A percentile compares a stretch with the other conserved stretches of the same genome.
These are phyloP conservation scores for Linum usitatissimum DNA, from an alignment of 345 rosid species.

Conservation along the genomic window DNA sequence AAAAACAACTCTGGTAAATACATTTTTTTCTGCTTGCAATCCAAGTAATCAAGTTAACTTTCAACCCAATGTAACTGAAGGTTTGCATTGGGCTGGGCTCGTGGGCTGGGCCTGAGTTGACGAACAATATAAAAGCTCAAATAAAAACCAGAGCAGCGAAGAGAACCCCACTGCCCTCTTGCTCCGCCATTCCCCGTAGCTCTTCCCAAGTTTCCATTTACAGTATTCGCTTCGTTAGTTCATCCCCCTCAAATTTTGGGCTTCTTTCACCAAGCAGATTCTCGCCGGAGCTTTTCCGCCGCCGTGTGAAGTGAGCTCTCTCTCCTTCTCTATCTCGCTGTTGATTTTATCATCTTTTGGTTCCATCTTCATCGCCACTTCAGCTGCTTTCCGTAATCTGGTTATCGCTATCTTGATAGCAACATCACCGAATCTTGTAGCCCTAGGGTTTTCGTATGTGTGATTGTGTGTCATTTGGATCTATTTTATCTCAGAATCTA, in stretches of 20 bases:
- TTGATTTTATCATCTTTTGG: too few species aligned
- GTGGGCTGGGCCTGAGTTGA: too few species aligned
- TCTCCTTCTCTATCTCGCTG: background rate
- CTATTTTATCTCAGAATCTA: background rate
- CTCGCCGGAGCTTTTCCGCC: background rate
- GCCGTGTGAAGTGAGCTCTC: background rate
- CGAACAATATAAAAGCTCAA: too few species aligned
- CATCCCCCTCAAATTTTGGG: background rate
- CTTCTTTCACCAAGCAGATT: background rate
- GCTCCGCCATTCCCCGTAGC: too few species aligned
- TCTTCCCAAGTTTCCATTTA: too few species aligned
- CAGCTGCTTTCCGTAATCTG: background rate
- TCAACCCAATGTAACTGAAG: too few species aligned
- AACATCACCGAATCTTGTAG: background rate
- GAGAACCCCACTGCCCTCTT: too few species aligned
- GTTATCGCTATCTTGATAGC: background rate
- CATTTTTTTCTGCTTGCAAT: too few species aligned
- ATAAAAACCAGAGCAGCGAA: too few species aligned
- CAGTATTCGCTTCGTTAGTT: background rate
- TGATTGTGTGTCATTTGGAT: background rate
- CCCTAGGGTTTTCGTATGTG: background rate
- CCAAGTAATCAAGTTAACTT: too few species aligned
- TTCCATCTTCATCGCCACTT: background rate
- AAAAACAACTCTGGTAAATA: too few species aligned
- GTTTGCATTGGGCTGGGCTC: too few species aligned